Evolutionary conservation across 768 basidiomycete species (phyloP), one percentile per base, ranked within the genome.

Genomic region (Agaricus bisporus): DNA sequence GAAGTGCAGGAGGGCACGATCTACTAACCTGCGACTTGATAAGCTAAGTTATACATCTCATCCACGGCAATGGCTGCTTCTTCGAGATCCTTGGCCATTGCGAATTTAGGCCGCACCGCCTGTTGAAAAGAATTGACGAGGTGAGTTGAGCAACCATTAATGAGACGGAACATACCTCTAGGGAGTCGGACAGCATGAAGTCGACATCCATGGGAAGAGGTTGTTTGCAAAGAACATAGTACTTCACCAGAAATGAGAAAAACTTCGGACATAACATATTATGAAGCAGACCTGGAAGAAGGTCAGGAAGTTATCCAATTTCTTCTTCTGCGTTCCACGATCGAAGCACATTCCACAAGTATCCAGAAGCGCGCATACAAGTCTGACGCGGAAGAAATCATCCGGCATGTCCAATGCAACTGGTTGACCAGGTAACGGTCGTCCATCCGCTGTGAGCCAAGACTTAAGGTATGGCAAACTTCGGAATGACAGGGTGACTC

Each of bases 331-430:
- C 4, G 87, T 84, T 1, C 95, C 97, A 38, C 86, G 83, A 67
- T 98, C 95, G 68, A 99, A 98, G 70, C 95, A 98, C 80, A 95
- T 91, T 17, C 95, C 97, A 65, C 93, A 95, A 0, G 95, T 92
- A 68, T 98, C 95, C 17, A 99, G 75, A 37, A 99, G 74, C 6
- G 88, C 88, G 65, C 97, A 98, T 41, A 95, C 82, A 49, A 99
- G 77, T 11, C 97, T 80, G 52, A 98, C 68, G 32, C 97, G 85
- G 80, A 99, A 99, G 69, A 89, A 98, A 65, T 99, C 97, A 66
- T 98, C 91, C 0, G 91, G 89, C 75, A 90, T 86, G 65, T 99
- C 97, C 50, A 97, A 74, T 3, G 83, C 69, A 57, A 83, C 88
- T 4, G 75, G 65, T 57, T 88, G 83, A 45, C 83, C 81, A 2